Percentiles rank a stretch among this genome's conserved stretches.
These are phyloP conservation scores for Laburnicola sp. DNA, from an alignment of 2,329 filamentous ascomycete species.

Conservation along the genomic window DNA sequence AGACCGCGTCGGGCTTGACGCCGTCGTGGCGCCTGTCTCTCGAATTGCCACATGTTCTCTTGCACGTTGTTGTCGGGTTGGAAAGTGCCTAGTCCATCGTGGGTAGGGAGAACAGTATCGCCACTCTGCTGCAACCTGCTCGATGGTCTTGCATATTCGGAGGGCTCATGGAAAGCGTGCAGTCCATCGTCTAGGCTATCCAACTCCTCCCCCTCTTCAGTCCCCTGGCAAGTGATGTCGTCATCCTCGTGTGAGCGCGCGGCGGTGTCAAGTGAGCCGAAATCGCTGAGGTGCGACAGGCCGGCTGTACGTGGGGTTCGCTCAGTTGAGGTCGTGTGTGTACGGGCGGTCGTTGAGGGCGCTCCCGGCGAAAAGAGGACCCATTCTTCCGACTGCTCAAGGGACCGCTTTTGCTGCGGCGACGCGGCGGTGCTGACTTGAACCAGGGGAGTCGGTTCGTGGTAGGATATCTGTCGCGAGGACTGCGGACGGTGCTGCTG, in stretches of 20 bases:
- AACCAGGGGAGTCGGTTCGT: slow-evolving; percentile 29
- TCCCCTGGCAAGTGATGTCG: slow-evolving; percentile 48
- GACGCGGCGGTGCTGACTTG: slow-evolving; percentile 34
- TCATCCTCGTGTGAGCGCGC: slow-evolving; percentile 59
- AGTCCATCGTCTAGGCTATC: slow-evolving; percentile 93
- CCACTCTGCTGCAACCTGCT: slow-evolving; percentile 58
- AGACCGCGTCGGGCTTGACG: slow-evolving; percentile 56
- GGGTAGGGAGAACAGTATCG: slow-evolving; percentile 77
- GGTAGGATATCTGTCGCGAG: slow-evolving; percentile 41
- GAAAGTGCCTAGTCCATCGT: slow-evolving; percentile 91
- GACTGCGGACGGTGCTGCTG: slow-evolving; percentile 44
- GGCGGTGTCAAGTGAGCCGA: slow-evolving; percentile 74
- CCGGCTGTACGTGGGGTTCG: slow-evolving; percentile 68
- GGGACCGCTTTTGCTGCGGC: slow-evolving; percentile 49
- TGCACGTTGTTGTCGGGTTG: slow-evolving; percentile 68
- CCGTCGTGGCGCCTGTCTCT: slow-evolving; percentile 73
- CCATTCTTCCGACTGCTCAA: slow-evolving; percentile 88
- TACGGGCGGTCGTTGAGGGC: slow-evolving; percentile 68
- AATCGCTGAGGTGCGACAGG: slow-evolving; percentile 74
- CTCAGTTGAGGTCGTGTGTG: slow-evolving; percentile 66
- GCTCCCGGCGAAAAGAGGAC: slow-evolving; percentile 77
- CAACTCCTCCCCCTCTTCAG: slow-evolving; percentile 70
- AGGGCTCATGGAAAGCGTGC: slow-evolving; percentile 77
- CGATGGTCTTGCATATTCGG: slow-evolving; percentile 47
- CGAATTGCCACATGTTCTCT: slow-evolving; percentile 86